A percentile compares a stretch with the other conserved stretches of the same genome.
These are phyloP conservation scores for Acacia concinna DNA, from an alignment of 331 rosid genomes.

Conservation along the genomic window DNA sequence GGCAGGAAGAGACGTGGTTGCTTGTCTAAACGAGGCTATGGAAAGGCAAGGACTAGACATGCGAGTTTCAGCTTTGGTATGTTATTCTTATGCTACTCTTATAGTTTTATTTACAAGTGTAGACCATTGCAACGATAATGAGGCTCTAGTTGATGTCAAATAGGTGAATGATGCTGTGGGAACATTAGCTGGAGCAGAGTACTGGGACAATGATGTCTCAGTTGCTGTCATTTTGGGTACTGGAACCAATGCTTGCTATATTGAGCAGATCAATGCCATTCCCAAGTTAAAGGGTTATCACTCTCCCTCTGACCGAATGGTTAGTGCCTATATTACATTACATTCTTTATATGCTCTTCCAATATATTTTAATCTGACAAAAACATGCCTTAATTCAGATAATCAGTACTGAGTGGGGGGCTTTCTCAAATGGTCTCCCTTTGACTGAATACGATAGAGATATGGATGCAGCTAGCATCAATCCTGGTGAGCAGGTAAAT, in stretches of 20 bases:
- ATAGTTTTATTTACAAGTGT: neutral
- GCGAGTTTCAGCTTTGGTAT: slow-evolving; percentile 92
- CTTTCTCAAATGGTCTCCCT: slow-evolving; percentile 80
- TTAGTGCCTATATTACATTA: slow-evolving; percentile 22
- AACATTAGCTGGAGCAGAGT: slow-evolving; percentile 93
- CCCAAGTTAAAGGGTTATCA: slow-evolving; percentile 61
- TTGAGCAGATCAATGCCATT: slow-evolving; percentile 65
- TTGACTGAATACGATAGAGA: slow-evolving; percentile 73
- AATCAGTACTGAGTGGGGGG: slow-evolving; percentile 95
- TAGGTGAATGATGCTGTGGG: slow-evolving; percentile 90
- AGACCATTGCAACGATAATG: neutral
- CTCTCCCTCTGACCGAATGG: slow-evolving; percentile 75
- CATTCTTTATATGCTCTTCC: slow-evolving; percentile 18
- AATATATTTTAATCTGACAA: slow-evolving; percentile 17
- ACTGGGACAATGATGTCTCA: slow-evolving; percentile 78
- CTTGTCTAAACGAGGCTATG: slow-evolving; percentile 88
- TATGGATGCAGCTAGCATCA: slow-evolving; percentile 91
- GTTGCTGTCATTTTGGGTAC: slow-evolving; percentile 96
- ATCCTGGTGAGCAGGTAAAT: slow-evolving; percentile 92
- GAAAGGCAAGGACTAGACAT: slow-evolving; percentile 76
- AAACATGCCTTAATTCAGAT: slow-evolving; percentile 52
- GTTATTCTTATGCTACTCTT: slow-evolving; percentile 26
- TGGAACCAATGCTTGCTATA: slow-evolving; percentile 94
- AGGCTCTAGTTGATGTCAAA: slow-evolving; percentile 19
- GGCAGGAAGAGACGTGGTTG: slow-evolving; percentile 93